Evolutionary conservation across 1,284 basidiomycete species (phyloP).

Genomic region (Cutaneotrichosporon sp.): DNA sequence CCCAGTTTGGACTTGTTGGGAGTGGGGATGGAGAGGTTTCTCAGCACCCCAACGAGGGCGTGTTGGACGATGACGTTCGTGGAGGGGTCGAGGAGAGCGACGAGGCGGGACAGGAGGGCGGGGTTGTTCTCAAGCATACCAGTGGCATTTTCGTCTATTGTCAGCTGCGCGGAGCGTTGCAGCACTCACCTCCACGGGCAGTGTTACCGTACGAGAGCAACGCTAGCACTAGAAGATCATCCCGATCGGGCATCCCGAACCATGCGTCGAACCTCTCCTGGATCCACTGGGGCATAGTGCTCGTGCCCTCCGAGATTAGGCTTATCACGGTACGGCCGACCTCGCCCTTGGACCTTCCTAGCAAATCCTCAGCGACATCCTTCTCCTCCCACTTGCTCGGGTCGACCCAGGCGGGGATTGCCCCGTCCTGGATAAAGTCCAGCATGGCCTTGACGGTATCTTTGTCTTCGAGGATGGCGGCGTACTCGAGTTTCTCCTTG

Average conservation of each 20-base stretch:
- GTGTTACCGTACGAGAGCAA: conserved; percentile 51
- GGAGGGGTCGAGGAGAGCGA: conserved; percentile 56
- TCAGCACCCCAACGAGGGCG: conserved; percentile 72
- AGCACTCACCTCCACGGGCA: conserved; percentile 60
- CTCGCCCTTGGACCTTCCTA: conserved; percentile 75
- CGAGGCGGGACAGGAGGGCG: conserved; percentile 19
- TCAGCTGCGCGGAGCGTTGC: not conserved
- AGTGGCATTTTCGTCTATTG: conserved; percentile 5
- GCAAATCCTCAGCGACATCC: conserved; percentile 49
- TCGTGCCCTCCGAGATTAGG: conserved; percentile 57
- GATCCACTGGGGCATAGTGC: conserved; percentile 64
- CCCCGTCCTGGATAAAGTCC: conserved; percentile 23
- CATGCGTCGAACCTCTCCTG: conserved; percentile 69
- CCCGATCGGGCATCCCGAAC: conserved; percentile 53
- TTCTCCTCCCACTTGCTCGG: not conserved
- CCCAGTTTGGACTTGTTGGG: conserved; percentile 60
- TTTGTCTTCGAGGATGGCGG: conserved; percentile 1
- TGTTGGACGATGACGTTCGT: conserved; percentile 73
- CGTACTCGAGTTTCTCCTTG: conserved; percentile 8
- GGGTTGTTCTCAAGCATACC: conserved; percentile 1
- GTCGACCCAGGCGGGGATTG: conserved; percentile 3
- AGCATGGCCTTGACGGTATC: conserved; percentile 6
- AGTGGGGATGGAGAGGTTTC: conserved; percentile 70
- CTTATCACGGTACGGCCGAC: conserved; percentile 78
- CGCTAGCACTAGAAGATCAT: conserved; percentile 50